These are phyloP conservation scores for Mucor sp. DNA, from an alignment of 371 early-diverging fungal genomes.

Conservation along the genomic window DNA sequence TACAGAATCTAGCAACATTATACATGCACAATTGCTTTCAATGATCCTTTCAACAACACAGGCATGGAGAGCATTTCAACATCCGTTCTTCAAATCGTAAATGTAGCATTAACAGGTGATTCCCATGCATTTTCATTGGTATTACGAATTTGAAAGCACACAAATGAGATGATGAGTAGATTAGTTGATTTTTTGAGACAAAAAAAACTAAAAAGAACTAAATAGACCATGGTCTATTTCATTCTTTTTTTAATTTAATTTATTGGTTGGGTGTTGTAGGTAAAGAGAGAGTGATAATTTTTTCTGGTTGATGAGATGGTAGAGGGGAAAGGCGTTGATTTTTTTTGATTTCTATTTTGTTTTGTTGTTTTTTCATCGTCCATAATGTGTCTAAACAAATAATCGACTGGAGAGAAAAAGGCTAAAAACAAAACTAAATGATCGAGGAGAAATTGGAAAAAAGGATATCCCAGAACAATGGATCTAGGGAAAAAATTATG, in stretches of 20 bases:
- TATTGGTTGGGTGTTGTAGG: neutral
- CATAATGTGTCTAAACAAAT: slow-evolving; percentile 14
- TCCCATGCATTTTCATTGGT: neutral
- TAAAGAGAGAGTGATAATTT: neutral
- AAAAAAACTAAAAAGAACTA: neutral
- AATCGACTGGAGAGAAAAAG: slow-evolving; percentile 13
- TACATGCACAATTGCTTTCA: too few species aligned
- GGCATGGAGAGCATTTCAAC: too few species aligned
- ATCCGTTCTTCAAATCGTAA: too few species aligned
- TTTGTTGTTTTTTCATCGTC: slow-evolving; percentile 5
- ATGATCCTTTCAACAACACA: too few species aligned
- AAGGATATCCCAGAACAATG: neutral
- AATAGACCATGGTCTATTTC: neutral
- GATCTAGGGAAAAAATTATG: neutral
- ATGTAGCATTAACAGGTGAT: neutral
- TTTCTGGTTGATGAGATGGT: neutral
- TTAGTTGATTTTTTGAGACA: neutral
- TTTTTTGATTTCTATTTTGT: slow-evolving; percentile 3
- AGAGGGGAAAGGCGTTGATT: neutral
- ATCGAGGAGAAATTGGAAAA: slow-evolving; percentile 2
- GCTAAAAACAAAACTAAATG: neutral
- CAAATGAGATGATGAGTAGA: neutral
- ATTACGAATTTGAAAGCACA: neutral
- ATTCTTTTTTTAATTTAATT: neutral
- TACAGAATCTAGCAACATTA: too few species aligned